Base-by-base conservation (phyloP, 495 filamentous ascomycete species). In the Cladorrhinum samala region DNA sequence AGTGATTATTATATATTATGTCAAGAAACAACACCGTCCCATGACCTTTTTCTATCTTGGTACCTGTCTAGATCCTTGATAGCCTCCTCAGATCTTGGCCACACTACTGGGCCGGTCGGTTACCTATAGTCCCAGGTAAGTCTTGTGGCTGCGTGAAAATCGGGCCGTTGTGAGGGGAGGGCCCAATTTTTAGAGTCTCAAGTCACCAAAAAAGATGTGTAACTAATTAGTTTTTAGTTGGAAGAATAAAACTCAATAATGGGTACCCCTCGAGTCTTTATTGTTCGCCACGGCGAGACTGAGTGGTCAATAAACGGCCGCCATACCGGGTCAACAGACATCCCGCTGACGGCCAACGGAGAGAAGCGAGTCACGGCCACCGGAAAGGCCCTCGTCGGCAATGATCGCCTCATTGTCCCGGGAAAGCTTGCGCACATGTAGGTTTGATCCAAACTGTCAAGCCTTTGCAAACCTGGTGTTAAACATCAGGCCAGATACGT, bases 281-380 rank as follows among this genome's bases (percentile, higher is more conserved):
- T 98, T 54, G 76, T 93, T 72, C 88, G 93, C 58, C 93, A 98
- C 62, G 81, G 81, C 70, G 93, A 98, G 71, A 98, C 93, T 2
- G 89, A 94, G 77, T 98, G 93, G 93, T 96, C 91, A 1, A 80
- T 96, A 37, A 90, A 88, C 62, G 93, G 91, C 53, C 83, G 86
- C 19, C 92, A 98, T 73, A 98, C 93, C 0, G 88, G 92, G 44
- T 79, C 72, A 21, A 89, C 86, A 21, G 93, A 98, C 57, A 83
- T 98, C 18, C 82, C 89, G 0, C 75, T 98, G 9, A 98, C 93
- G 1, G 68, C 80, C 11, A 89, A 89, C 66, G 93, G 93, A 30
- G 91, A 96, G 72, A 87, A 83, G 63, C 80, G 91, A 19, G 82
- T 97, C 53, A 75, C 74, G 49, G 85, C 90, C 9, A 95, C 93